Conservation (phyloP, 2,329 filamentous ascomycete genomes). For the Aspergillus neoniger region DNA sequence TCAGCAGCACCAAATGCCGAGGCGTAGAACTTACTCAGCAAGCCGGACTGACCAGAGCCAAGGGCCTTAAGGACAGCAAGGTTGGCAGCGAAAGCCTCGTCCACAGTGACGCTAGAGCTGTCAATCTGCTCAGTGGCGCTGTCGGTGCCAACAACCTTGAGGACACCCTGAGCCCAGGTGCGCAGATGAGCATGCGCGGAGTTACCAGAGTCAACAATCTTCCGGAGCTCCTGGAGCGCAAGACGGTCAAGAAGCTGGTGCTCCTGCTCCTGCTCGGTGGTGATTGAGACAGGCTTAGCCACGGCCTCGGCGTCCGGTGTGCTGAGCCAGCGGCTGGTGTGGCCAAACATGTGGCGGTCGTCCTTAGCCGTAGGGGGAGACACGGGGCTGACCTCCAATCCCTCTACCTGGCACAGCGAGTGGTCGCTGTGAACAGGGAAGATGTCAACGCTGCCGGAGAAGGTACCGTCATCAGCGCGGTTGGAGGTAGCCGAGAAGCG, state of each 20-base stretch:
- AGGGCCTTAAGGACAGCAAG: too few relatives aligned
- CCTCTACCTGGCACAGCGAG: neutral
- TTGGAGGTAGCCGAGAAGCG: neutral
- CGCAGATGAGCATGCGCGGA: too few relatives aligned
- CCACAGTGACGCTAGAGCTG: too few relatives aligned
- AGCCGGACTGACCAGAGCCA: neutral
- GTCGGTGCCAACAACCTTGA: too few relatives aligned
- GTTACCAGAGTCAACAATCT: too few relatives aligned
- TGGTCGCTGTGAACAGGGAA: neutral
- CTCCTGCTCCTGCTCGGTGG: too few relatives aligned
- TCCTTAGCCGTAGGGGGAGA: neutral
- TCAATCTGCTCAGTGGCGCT: too few relatives aligned
- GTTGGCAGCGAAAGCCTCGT: too few relatives aligned
- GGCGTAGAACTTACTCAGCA: neutral
- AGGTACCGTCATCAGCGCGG: neutral
- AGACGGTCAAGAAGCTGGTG: too few relatives aligned
- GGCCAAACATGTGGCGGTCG: neutral
- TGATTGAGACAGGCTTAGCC: too few relatives aligned
- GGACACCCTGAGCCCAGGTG: too few relatives aligned
- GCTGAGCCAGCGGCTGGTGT: neutral
- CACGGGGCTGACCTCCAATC: neutral
- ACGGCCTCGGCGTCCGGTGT: neutral
- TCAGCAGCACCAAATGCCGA: constrained; percentile 16
- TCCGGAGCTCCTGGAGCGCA: too few relatives aligned
- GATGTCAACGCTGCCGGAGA: neutral